Base-by-base conservation (phyloP, 441 rosid species). In the Populus hybrid region DNA sequence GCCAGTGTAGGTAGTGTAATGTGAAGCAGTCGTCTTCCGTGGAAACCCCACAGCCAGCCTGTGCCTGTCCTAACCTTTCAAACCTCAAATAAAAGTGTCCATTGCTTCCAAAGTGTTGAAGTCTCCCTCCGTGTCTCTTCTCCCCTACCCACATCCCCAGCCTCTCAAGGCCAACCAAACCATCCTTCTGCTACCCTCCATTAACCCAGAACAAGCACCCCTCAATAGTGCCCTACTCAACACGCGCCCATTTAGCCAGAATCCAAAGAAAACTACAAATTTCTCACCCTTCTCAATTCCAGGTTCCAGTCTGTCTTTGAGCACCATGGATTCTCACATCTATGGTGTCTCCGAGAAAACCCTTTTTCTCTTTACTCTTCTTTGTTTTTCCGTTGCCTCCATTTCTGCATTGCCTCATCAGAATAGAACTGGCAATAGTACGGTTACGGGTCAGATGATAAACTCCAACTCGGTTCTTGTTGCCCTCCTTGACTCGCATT, bases 401-500 rank as follows among this genome's bases (percentile, higher is more conserved):
- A 65, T 79, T 4, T 71, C 79, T 38, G 88, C 93, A 89, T 90
- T 90, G 84, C 81, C 89, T 26, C 84, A 74, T 24, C 75, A 74
- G 14, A 12, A 67, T 6, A 82, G 79, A 38, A 50, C 76, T 1
- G 79, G 86, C 32, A 82, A 85, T 3, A 72, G 79, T 14, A 81
- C 85, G 30, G 61, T 12, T 2, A 50, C 84, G 3, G 80, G 70
- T 78, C 90, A 80, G 70, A 83, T 87, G 57, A 92, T 94, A 70
- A 92, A 87, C 87, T 94, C 98, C 32, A 92, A 94, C 73, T 94
- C 98, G 0, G 92, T 94, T 64, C 94, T 94, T 28, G 97, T 94
- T 1, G 98, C 97, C 28, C 94, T 94, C 16, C 95, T 94, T 16
- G 98, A 94, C 80, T 94, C 98, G 53, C 98, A 90, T 88, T 94